Base-by-base conservation (phyloP, 768 basidiomycete genomes). In the Serendipita vermifera region DNA sequence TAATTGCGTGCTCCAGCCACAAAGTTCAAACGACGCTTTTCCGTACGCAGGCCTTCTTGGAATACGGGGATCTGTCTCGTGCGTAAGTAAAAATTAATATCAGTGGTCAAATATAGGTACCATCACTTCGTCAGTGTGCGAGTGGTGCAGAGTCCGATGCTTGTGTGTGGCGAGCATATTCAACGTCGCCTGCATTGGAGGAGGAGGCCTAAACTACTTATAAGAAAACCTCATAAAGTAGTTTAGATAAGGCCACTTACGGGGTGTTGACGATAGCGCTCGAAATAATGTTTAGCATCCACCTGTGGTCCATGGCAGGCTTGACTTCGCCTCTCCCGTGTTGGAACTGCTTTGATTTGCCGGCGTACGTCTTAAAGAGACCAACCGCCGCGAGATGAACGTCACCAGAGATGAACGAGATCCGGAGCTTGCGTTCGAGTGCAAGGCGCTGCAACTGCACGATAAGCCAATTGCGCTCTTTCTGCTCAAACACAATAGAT, bases 181-280 rank as follows among this genome's bases (percentile, higher is more conserved):
- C 9, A 96, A 89, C 78, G 96, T 76, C 2, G 75, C 69, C 38
- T 94, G 77, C 9, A 92, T 90, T 2, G 73, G 77, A 54, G 72
- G 69, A 0, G 89, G 88, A 11, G 86, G 87, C 29, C 69, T 72
- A 56, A 33, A 38, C 17, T 14, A 20, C 31, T 15, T 40, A 17
- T 38, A 29, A 27, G 2, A 41, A 9, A 22, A n/a, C n/a, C 41
- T 3, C 27, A 33, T 9, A n/a, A 22, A 33, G 11, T 26, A 27
- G 53, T 27, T 2, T 14, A 17, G 3, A 35, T 20, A 26, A 51
- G n/a, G 58, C 5, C 7, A 73, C 85, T 65, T 64, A 84, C 85
- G 94, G 92, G 3, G 94, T 96, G 65, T 96, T 94, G 41, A 99
- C 94, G 60, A 99, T 98, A 13, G 94, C 94, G 63, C 46, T 51